These are phyloP conservation scores for Hanseniaspora jakobsenii DNA, from an alignment of 805 yeast species.

Conservation along the genomic window DNA sequence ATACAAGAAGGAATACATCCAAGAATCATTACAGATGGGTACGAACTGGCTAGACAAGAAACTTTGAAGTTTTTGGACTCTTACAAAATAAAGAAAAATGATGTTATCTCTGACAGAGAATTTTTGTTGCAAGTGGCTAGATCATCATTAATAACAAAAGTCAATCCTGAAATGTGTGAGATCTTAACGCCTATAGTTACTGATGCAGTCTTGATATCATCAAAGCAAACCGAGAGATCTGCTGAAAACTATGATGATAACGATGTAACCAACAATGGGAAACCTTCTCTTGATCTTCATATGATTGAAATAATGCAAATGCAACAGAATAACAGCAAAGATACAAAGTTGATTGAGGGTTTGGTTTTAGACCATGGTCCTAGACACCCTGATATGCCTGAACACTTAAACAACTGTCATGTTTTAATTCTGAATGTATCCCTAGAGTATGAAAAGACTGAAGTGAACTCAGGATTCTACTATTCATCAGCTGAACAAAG, in stretches of 20 bases:
- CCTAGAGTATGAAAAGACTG: slow-evolving; percentile 92
- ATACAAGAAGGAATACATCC: slow-evolving; percentile 94
- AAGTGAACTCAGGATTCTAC: slow-evolving; percentile 90
- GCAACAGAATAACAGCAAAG: slow-evolving; percentile 83
- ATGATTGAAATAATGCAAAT: slow-evolving; percentile 98
- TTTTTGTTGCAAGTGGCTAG: slow-evolving; percentile 83
- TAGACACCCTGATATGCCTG: slow-evolving; percentile 98
- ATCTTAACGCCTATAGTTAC: slow-evolving; percentile 88
- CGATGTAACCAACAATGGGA: no score
- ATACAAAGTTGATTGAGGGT: slow-evolving; percentile 74
- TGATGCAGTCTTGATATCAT: slow-evolving; percentile 74
- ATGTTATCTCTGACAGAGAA: slow-evolving; percentile 59
- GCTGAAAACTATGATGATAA: no score
- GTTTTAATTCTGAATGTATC: slow-evolving; percentile 85
- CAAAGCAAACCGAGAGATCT: slow-evolving; percentile 38
- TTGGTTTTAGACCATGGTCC: slow-evolving; percentile 96
- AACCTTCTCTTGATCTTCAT: slow-evolving; percentile 59
- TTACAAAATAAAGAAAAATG: slow-evolving; percentile 41
- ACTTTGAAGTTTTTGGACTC: slow-evolving; percentile 56
- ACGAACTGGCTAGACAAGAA: slow-evolving; percentile 75
- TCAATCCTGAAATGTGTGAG: slow-evolving; percentile 61
- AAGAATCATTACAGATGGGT: slow-evolving; percentile 85
- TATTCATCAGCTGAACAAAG: slow-evolving; percentile 93
- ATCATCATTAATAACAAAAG: slow-evolving; percentile 79
- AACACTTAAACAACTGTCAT: slow-evolving; percentile 65